phyloP scores from a whole-genome alignment of 1,139 yeast species.

The Blastobotrys ciferrii region DNA sequence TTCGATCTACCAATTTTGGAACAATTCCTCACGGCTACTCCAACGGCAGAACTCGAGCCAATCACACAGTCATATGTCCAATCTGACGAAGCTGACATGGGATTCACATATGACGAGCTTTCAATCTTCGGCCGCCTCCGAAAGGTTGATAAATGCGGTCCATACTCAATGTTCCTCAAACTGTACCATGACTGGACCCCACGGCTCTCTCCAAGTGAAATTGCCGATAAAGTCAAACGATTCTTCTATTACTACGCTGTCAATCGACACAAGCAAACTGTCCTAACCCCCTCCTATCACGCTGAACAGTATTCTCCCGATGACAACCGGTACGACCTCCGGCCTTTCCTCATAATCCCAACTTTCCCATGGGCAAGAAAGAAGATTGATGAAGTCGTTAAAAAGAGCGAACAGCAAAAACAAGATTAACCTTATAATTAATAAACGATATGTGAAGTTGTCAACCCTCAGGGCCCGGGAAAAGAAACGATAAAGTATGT shows the following conservation, averaged over 20 bases:
- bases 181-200: conserved; percentile 92
- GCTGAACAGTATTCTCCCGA: conserved; percentile 98
- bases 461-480: too few species aligned
- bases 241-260: conserved; percentile 93
- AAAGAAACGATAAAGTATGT: too few species aligned
- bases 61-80: conserved; percentile 88
- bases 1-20: conserved; percentile 75
- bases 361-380: conserved; percentile 85
- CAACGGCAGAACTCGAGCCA: conserved; percentile 98
- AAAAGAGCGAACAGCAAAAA: conserved; percentile 14
- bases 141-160: conserved; percentile 93
- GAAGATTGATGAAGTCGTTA: conserved; percentile 76
- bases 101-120: conserved; percentile 92
- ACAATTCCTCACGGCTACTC: conserved; percentile 83
- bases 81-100: conserved; percentile 97
- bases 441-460: too few species aligned
- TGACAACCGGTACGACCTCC: conserved; percentile 89
- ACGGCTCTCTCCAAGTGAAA: conserved; percentile 71
- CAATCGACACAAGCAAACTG: conserved; percentile 95
- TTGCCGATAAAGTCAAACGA: conserved; percentile 87
- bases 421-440: neutral
- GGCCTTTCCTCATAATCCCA: conserved; percentile 94
- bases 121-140: conserved; percentile 89
- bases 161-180: conserved; percentile 88
- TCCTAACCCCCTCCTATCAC: conserved; percentile 93